Base-by-base conservation (phyloP, 164 flowering plant genomes). In the Vitis labrusca region DNA sequence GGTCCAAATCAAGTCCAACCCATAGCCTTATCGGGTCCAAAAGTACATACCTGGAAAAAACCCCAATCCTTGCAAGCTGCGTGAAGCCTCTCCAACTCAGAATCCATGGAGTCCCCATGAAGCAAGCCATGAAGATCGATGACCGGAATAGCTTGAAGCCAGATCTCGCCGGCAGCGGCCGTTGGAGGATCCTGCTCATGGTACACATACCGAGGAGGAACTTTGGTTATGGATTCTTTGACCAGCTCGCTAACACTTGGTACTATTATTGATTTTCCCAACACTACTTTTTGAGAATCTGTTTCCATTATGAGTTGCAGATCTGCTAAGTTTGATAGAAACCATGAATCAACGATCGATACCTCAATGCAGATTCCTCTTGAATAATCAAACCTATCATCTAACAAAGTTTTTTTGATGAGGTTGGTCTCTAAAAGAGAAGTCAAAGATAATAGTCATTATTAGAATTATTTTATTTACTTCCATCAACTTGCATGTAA, bases 161-260 rank as follows among this genome's bases (percentile, higher is more conserved):
- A 0, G 65, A 51, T 7, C 50, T 1, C n/a, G 50, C 8, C 2
- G 4, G 16, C 58, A 2, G 16, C 1, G 19, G 13, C 27, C 2
- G 17, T 2, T 4, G 66, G 66, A 27, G 57, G 68, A 8, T 81
- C 81, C 29, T 74, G 74, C 58, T 76, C 70, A 1, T 47, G 55
- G 4, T 71, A 83, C 10, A 70, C 16, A 58, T 87, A 87, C 11
- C 86, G 69, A 8, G 74, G 54, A 17, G 87, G 91, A 71, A 87
- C 58, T 0, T 59, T 54, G 73, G 11, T 15, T 10, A 71, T 51
- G n/a, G 73, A 49, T 17, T 75, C 53, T 64, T 79, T 86, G 30
- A 78, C 81, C 61, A 85, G 52, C 66, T 86, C 86, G 23, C 80
- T 84, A 63, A 86, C 90, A 13, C 77, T 78, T 0, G 90, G 86